A percentile compares a stretch with the other conserved stretches of the same genome.
Conservation (phyloP, 2,329 filamentous ascomycete genomes). For the Cladosporium sp. region DNA sequence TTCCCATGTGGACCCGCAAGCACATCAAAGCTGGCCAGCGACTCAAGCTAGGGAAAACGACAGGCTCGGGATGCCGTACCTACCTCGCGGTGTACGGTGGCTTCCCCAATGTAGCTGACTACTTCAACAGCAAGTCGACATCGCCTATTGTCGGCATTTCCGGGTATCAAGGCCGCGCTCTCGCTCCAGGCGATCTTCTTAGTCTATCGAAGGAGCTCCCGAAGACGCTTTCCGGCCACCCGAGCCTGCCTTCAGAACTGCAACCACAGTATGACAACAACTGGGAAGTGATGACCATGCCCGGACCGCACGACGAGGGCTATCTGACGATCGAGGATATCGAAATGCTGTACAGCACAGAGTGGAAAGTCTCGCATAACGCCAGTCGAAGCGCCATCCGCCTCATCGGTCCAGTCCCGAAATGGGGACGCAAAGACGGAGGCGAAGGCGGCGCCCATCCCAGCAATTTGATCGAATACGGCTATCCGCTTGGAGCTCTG, state of each 20-base stretch:
- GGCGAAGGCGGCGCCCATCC: slow-evolving; percentile 63
- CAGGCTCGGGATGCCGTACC: slow-evolving; percentile 50
- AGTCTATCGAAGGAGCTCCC: slow-evolving; percentile 40
- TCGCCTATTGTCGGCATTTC: slow-evolving; percentile 55
- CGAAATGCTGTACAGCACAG: slow-evolving; percentile 53
- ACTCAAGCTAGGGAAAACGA: slow-evolving; percentile 53
- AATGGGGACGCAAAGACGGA: slow-evolving; percentile 56
- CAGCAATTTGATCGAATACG: slow-evolving; percentile 49
- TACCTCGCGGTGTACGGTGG: slow-evolving; percentile 58
- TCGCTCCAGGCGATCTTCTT: slow-evolving; percentile 53
- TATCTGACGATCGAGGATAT: slow-evolving; percentile 50
- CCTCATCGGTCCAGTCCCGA: slow-evolving; percentile 54
- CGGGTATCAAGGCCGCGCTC: slow-evolving; percentile 55
- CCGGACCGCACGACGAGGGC: slow-evolving; percentile 54
- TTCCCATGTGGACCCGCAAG: slow-evolving; percentile 55
- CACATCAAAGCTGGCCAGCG: slow-evolving; percentile 48
- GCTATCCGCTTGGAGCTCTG: slow-evolving; percentile 54
- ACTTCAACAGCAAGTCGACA: slow-evolving; percentile 58
- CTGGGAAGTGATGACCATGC: slow-evolving; percentile 53
- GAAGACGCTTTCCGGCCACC: slow-evolving; percentile 25
- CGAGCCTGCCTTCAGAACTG: slow-evolving; percentile 42
- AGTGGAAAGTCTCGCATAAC: slow-evolving; percentile 61
- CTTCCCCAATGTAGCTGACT: slow-evolving; percentile 50
- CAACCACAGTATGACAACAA: slow-evolving; percentile 47
- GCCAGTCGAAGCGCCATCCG: slow-evolving; percentile 57